Percentiles rank a stretch among this genome's conserved stretches.
These are phyloP conservation scores for Calycina herbarum DNA, from an alignment of 2,329 filamentous ascomycete genomes.

Conservation along the genomic window DNA sequence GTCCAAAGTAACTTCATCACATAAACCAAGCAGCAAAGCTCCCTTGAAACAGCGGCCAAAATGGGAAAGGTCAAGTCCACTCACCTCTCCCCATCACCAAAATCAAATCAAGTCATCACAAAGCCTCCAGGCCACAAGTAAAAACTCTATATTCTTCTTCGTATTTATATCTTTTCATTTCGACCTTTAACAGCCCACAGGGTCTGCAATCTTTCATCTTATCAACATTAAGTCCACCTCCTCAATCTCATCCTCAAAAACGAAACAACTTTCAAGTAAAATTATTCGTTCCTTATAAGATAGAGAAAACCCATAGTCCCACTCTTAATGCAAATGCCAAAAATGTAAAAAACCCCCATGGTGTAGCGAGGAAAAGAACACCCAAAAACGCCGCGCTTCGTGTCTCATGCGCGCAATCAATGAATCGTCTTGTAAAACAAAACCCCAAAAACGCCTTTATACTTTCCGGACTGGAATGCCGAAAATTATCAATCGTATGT, in stretches of 20 bases:
- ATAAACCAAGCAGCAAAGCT: too few relatives aligned
- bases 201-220: neutral
- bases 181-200: neutral
- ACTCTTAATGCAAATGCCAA: neutral
- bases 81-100: too few relatives aligned
- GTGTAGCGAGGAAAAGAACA: neutral
- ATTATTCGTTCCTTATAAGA: neutral
- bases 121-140: neutral
- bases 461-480: neutral
- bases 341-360: neutral
- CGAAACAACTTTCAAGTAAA: neutral
- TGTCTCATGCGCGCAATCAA: conserved; percentile 26
- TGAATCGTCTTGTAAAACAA: conserved; percentile 17
- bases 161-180: neutral
- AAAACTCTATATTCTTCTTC: neutral
- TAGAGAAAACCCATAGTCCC: neutral
- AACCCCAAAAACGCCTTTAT: conserved; percentile 12
- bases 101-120: too few relatives aligned
- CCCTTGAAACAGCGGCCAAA: too few relatives aligned
- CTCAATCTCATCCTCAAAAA: neutral
- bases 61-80: too few relatives aligned
- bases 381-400: conserved; percentile 28
- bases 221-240: neutral
- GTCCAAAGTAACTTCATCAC: too few relatives aligned
- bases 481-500: neutral